These are phyloP conservation scores for Tolypocladium capitatum DNA, from an alignment of 2,329 filamentous ascomycete species.

Conservation along the genomic window DNA sequence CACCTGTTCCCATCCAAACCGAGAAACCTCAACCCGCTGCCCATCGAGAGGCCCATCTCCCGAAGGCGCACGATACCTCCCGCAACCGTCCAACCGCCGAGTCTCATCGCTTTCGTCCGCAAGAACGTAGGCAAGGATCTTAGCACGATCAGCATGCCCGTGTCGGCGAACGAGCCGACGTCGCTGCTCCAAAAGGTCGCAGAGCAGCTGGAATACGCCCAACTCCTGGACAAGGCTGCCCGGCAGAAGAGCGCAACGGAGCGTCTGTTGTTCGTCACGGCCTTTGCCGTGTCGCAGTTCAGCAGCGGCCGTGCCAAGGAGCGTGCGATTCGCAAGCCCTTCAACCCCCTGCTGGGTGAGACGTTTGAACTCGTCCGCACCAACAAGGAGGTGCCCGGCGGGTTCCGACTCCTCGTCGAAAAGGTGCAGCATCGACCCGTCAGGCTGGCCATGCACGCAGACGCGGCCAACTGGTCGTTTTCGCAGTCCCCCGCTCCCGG, in stretches of 20 bases:
- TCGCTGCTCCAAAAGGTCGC: slow-evolving; percentile 80
- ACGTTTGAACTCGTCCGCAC: slow-evolving; percentile 86
- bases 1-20: slow-evolving; percentile 61
- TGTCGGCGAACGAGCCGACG: slow-evolving; percentile 85
- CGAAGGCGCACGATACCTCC: slow-evolving; percentile 60
- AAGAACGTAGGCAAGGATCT: slow-evolving; percentile 98
- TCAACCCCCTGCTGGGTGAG: slow-evolving; percentile 93
- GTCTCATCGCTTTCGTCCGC: slow-evolving; percentile 81
- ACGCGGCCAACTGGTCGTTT: slow-evolving; percentile 73
- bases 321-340: slow-evolving; percentile 85
- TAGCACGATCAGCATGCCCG: slow-evolving; percentile 93
- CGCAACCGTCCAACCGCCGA: slow-evolving; percentile 70
- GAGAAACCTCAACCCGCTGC: slow-evolving; percentile 65
- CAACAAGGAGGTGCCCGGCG: slow-evolving; percentile 56
- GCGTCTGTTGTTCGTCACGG: slow-evolving; percentile 70
- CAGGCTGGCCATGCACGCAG: slow-evolving; percentile 84
- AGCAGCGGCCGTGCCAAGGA: slow-evolving; percentile 76
- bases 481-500: slow-evolving; percentile 76
- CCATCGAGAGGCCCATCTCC: slow-evolving; percentile 49
- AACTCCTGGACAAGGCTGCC: slow-evolving; percentile 65
- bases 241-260: slow-evolving; percentile 47
- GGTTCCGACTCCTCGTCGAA: slow-evolving; percentile 85
- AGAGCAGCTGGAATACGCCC: slow-evolving; percentile 83
- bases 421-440: slow-evolving; percentile 92
- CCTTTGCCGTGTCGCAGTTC: slow-evolving; percentile 82